Percentiles rank a stretch among this genome's conserved stretches.
Evolutionary conservation across 2,329 filamentous ascomycete genomes (phyloP).

Genomic region (Aspergillus sp.): DNA sequence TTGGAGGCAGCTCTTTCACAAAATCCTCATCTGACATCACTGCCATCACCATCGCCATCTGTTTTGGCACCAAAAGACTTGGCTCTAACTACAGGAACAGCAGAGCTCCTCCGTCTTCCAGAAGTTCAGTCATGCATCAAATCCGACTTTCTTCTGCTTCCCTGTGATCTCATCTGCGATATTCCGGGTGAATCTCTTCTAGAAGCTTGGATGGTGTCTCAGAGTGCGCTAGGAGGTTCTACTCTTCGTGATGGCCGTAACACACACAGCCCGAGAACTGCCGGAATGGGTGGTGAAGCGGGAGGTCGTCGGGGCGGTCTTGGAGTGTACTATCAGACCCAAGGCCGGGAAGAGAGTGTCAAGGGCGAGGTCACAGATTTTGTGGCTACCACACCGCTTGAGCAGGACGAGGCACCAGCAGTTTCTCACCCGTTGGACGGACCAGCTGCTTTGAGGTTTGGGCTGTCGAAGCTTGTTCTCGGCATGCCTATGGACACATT

Average conservation of each 20-base stretch:
- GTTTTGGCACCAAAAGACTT: slow-evolving; percentile 73
- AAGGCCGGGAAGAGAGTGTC: slow-evolving; percentile 62
- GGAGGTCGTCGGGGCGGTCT: slow-evolving; percentile 70
- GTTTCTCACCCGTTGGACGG: slow-evolving; percentile 50
- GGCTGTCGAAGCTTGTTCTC: slow-evolving; percentile 75
- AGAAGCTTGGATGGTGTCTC: slow-evolving; percentile 87
- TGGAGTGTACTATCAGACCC: slow-evolving; percentile 87
- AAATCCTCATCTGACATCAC: slow-evolving; percentile 47
- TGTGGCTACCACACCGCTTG: slow-evolving; percentile 69
- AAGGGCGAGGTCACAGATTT: slow-evolving; percentile 95
- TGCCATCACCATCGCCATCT: slow-evolving; percentile 50
- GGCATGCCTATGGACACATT: slow-evolving; percentile 84
- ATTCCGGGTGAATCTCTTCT: slow-evolving; percentile 75
- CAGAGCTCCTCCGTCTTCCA: slow-evolving; percentile 77
- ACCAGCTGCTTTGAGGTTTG: slow-evolving; percentile 59
- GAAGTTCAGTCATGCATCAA: slow-evolving; percentile 76
- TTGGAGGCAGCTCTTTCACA: slow-evolving; percentile 44
- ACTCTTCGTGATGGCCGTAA: slow-evolving; percentile 42
- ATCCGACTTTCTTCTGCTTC: slow-evolving; percentile 82
- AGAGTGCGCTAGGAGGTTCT: slow-evolving; percentile 62
- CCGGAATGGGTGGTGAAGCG: slow-evolving; percentile 50
- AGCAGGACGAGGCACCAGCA: slow-evolving; percentile 44
- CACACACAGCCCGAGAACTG: slow-evolving; percentile 39
- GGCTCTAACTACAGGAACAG: slow-evolving; percentile 81
- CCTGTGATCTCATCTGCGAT: slow-evolving; percentile 91